Evolutionary conservation across 140 eudicot species (phyloP), one percentile per base, ranked within the genome.

Genomic region (Oenanthe javanica): DNA sequence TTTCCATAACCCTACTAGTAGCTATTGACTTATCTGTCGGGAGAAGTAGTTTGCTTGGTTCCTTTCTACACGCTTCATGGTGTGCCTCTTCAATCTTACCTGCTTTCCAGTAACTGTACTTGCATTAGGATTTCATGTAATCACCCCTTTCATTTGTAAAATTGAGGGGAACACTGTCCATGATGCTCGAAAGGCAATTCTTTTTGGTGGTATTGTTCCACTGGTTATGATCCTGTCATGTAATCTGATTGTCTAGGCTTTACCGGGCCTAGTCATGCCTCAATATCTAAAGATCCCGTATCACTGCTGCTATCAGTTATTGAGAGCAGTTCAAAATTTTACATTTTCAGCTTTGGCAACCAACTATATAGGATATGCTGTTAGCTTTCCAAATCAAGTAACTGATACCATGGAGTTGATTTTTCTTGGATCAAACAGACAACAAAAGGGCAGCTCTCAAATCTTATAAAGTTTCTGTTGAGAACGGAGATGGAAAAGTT

Each of bases 261-360:
- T 70, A 83, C 81, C 46, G 84, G 89, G 7, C 45, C 71, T n/a
- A 75, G 61, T 16, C 79, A 51, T 43, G 72, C 76, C 47, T 54
- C 74, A 2, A 76, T 79, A 0, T n/a, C 79, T 57, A 77, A 64
- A 45, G 89, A 86, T 59, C 89, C 86, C 16, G 80, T 86, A 74
- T 82, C 81, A 16, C 78, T 86, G 9, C 76, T 86, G 52, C 78
- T 86, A 9, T 79, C 89, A 76, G 84, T 86, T 40, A 77, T 72
- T 86, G 64, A 13, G 79, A 38, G 84, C 84, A 36, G 86, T 86
- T 72, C 89, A 83, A 42, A 82, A 83, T 54, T 86, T 86, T 77
- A 86, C 89, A 77, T 86, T 86, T 63, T 64, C 89, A 52, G 89
- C 89, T 57, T 77, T 86, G 85, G 86, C 89, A 49, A 86, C 89